Percentiles rank a stretch among this genome's conserved stretches.
Conservation (phyloP, 768 basidiomycete genomes). For the Mycena amicta region DNA sequence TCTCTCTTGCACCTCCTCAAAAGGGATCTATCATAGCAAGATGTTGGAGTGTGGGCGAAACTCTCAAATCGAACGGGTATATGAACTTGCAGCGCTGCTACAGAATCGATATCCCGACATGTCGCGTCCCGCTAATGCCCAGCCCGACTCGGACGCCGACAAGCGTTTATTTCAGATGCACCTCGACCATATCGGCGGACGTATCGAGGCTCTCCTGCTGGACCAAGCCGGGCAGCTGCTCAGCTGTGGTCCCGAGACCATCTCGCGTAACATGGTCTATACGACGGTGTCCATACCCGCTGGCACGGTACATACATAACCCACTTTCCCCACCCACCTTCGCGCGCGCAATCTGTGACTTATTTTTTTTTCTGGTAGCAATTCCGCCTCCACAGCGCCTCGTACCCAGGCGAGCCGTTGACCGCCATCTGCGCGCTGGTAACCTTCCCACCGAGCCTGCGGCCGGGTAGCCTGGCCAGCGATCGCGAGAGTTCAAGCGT, state of each 20-base stretch:
- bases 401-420: background rate
- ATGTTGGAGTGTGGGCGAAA: too few relatives aligned
- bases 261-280: background rate
- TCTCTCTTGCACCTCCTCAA: too few relatives aligned
- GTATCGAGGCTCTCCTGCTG: background rate
- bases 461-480: background rate
- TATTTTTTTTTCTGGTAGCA: background rate
- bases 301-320: background rate
- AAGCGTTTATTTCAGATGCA: background rate
- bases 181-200: background rate
- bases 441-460: background rate
- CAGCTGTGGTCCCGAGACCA: background rate
- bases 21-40: too few relatives aligned
- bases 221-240: background rate
- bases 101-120: too few relatives aligned
- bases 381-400: background rate
- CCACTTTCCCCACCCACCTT: background rate
- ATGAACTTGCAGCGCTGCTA: too few relatives aligned
- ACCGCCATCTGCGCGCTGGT: background rate
- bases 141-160: too few relatives aligned
- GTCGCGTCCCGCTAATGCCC: too few relatives aligned
- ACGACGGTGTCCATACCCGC: background rate
- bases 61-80: too few relatives aligned
- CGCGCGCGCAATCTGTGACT: background rate
- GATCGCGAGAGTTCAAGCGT: background rate